Percentiles rank a stretch among this genome's conserved stretches.
Conservation (phyloP, 1,284 basidiomycete species). For the Ganoderma leucocontextum region DNA sequence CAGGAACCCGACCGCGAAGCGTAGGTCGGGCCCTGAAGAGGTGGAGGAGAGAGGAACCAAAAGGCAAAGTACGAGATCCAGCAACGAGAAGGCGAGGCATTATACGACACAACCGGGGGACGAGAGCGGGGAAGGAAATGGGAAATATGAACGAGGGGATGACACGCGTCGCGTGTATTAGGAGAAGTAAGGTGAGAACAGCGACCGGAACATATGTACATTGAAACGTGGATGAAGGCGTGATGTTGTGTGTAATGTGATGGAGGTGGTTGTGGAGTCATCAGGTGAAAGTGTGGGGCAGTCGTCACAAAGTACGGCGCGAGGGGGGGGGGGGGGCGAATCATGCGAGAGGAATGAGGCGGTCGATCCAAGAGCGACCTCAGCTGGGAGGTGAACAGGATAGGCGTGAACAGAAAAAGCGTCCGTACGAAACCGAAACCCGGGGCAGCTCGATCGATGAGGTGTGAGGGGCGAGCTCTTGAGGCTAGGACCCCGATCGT, state of each 20-base stretch:
- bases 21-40: slow-evolving; percentile 46
- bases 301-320: slow-evolving; percentile 44
- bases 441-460: slow-evolving; percentile 20
- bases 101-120: slow-evolving; percentile 32
- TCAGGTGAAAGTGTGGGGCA: slow-evolving; percentile 19
- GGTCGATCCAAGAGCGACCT: slow-evolving; percentile 31
- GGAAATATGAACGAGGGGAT: slow-evolving; percentile 28
- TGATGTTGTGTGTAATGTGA: slow-evolving; percentile 31
- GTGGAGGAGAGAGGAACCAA: slow-evolving; percentile 71
- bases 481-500: slow-evolving; percentile 25
- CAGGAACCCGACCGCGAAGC: slow-evolving; percentile 36
- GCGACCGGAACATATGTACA: slow-evolving; percentile 26
- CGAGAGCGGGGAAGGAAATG: slow-evolving; percentile 21
- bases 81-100: slow-evolving; percentile 42
- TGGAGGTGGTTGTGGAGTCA: slow-evolving; percentile 23
- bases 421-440: slow-evolving; percentile 63
- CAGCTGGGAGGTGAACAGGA: slow-evolving; percentile 35
- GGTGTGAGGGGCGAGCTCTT: slow-evolving; percentile 28
- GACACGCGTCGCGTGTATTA: slow-evolving; percentile 27
- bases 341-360: slow-evolving; percentile 40
- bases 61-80: slow-evolving; percentile 30
- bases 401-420: slow-evolving; percentile 66
- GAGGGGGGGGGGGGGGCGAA: slow-evolving; percentile 35
- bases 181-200: slow-evolving; percentile 16
- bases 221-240: slow-evolving; percentile 31